phyloP scores from a whole-genome alignment of 202 grass and related monocot species.

The Hordeum pubiflorum region DNA sequence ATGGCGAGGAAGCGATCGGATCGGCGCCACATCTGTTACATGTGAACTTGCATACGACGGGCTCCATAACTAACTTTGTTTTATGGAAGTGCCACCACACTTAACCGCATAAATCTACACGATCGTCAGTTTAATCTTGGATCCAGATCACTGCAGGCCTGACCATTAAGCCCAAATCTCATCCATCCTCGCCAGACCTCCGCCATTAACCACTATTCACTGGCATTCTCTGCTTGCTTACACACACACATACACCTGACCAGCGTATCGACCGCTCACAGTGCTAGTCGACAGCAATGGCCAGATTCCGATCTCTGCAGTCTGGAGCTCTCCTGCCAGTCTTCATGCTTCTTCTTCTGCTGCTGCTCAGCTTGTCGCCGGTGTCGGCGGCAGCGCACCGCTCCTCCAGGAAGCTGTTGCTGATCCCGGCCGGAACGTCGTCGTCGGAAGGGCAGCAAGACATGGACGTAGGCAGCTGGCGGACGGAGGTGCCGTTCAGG shows the following conservation, averaged over 20 bases:
- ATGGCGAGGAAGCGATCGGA: slow-evolving; percentile 10
- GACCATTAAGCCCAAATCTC: neutral
- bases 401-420: slow-evolving; percentile 7
- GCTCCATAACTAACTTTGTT: neutral
- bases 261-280: neutral
- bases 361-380: neutral
- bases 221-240: neutral
- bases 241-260: neutral
- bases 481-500: neutral
- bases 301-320: neutral
- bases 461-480: slow-evolving; percentile 7
- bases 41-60: neutral
- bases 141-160: neutral
- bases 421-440: neutral
- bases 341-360: neutral
- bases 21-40: neutral
- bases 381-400: neutral
- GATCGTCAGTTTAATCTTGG: neutral
- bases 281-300: neutral
- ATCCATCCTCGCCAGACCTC: neutral
- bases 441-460: neutral
- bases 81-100: neutral
- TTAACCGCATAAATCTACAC: neutral
- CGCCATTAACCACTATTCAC: neutral
- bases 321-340: neutral